Base-by-base conservation (phyloP, 148 eudicot genomes). In the Bassia scoparia region DNA sequence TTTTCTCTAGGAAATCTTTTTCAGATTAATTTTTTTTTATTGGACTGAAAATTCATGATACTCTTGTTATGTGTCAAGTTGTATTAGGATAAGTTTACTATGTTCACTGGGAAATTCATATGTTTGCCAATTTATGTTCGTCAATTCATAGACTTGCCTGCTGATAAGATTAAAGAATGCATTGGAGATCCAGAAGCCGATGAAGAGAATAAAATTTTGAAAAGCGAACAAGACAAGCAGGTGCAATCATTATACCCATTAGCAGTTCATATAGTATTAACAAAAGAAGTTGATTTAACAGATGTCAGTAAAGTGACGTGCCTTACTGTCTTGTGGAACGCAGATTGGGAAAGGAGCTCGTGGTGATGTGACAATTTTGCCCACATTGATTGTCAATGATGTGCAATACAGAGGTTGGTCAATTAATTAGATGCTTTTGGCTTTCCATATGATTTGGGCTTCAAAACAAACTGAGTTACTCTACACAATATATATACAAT, bases 341-440 rank as follows among this genome's bases (percentile, higher is more conserved):
- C 74, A 94, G 98, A 84, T 95, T 82, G 98, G 97, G 14, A 83
- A 79, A 67, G 98, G 97, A 72, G 75, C 91, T 34, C 97, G 98
- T 56, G 87, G 98, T 59, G 98, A 95, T 69, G 87, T 95, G 38
- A 91, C 98, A 69, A 95, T 95, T 74, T 90, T 95, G 79, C 99
- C 99, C 48, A 95, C 97, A 34, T 67, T 95, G 83, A 86, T 95
- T 24, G 78, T 95, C 75, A 95, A 95, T 30, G 77, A 90, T 59
- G 79, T 90, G 56, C 99, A 95, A 56, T 95, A 89, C 79, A 83
- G 98, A 95, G 98, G 98, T 91, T 68, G 7, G 90, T 80, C 61
- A 18, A 4, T 26, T 12, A 30, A 21, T 76, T 26, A 3, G n/a
- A n/a, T n/a, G n/a, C n/a, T n/a, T n/a, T n/a, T n/a, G n/a, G n/a